Percentiles rank a stretch among this genome's conserved stretches.
These are phyloP conservation scores for Huntiella decipiens DNA, from an alignment of 2,329 filamentous ascomycete genomes.

Conservation along the genomic window DNA sequence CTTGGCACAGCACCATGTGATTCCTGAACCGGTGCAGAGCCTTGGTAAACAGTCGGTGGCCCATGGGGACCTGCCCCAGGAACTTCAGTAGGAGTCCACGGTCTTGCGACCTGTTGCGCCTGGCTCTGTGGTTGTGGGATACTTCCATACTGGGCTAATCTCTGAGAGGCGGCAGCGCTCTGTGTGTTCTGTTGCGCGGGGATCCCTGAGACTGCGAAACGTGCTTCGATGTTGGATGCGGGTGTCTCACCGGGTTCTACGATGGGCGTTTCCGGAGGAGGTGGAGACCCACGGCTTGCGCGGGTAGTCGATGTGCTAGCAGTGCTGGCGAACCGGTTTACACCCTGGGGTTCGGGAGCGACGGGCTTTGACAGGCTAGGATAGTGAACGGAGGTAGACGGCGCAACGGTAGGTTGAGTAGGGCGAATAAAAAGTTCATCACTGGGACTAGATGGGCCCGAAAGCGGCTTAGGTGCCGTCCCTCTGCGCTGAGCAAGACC, in stretches of 20 bases:
- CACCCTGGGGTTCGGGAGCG: constrained; percentile 33
- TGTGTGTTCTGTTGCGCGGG: constrained; percentile 45
- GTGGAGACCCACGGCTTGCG: constrained; percentile 79
- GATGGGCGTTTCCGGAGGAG: constrained; percentile 81
- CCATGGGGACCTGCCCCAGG: constrained; percentile 76
- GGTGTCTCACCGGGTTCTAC: constrained; percentile 51
- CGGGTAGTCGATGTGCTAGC: constrained; percentile 86
- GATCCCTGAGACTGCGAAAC: constrained; percentile 81
- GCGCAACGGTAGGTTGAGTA: background rate
- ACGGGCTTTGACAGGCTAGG: constrained; percentile 33
- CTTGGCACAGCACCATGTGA: background rate
- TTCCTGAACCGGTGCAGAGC: constrained; percentile 30
- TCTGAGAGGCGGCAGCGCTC: constrained; percentile 64
- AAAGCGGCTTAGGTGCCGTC: constrained; percentile 62
- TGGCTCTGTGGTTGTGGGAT: constrained; percentile 16
- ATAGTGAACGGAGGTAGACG: constrained; percentile 13
- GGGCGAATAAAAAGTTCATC: constrained; percentile 63
- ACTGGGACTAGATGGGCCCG: constrained; percentile 63
- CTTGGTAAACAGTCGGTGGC: constrained; percentile 81
- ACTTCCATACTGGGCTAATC: constrained; percentile 57
- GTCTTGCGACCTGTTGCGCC: constrained; percentile 29
- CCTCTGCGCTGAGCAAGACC: constrained; percentile 66
- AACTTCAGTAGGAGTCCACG: constrained; percentile 89
- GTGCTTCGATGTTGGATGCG: constrained; percentile 69
- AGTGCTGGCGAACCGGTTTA: constrained; percentile 54